These are phyloP conservation scores for Syncephalastrum monosporum DNA, from an alignment of 371 early-diverging fungal species.

Conservation along the genomic window DNA sequence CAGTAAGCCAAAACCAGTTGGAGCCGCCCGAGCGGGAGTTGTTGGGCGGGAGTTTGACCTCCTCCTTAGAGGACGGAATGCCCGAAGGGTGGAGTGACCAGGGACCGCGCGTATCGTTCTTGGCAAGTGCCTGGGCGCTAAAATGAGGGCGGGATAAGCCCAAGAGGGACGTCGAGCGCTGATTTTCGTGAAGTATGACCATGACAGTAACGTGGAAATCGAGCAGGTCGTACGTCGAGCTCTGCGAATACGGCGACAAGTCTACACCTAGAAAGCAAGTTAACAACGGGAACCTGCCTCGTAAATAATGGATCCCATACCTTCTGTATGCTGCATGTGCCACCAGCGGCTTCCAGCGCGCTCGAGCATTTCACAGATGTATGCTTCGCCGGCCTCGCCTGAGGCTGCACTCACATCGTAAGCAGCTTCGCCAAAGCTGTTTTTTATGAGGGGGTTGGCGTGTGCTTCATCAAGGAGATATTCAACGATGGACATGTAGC, in stretches of 20 bases:
- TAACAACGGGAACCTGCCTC: not conserved
- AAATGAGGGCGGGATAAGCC: constrained; percentile 54
- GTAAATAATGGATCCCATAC: constrained; percentile 3
- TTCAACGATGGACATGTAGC: constrained; percentile 64
- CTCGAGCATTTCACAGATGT: constrained; percentile 70
- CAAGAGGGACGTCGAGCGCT: constrained; percentile 56
- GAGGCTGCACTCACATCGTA: constrained; percentile 78
- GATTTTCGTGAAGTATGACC: constrained; percentile 68
- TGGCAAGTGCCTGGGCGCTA: constrained; percentile 45
- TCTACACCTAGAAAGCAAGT: constrained; percentile 10
- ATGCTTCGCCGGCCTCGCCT: constrained; percentile 52
- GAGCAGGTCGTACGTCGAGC: constrained; percentile 45
- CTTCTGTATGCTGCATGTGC: constrained; percentile 31
- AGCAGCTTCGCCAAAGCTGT: constrained; percentile 74
- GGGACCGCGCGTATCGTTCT: constrained; percentile 55
- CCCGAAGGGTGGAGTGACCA: constrained; percentile 62
- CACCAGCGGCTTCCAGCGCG: constrained; percentile 54
- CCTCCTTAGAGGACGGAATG: constrained; percentile 48
- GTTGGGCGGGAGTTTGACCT: constrained; percentile 50
- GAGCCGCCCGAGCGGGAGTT: constrained; percentile 14
- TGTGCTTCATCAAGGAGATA: constrained; percentile 61
- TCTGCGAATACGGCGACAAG: not conserved
- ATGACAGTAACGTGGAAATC: constrained; percentile 64
- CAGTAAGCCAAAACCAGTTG: constrained; percentile 83
- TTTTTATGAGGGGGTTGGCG: constrained; percentile 68